Evolutionary conservation across 23 red algal species (phyloP), one percentile per base, ranked within the genome.

Genomic region (Gracilaria caudata): DNA sequence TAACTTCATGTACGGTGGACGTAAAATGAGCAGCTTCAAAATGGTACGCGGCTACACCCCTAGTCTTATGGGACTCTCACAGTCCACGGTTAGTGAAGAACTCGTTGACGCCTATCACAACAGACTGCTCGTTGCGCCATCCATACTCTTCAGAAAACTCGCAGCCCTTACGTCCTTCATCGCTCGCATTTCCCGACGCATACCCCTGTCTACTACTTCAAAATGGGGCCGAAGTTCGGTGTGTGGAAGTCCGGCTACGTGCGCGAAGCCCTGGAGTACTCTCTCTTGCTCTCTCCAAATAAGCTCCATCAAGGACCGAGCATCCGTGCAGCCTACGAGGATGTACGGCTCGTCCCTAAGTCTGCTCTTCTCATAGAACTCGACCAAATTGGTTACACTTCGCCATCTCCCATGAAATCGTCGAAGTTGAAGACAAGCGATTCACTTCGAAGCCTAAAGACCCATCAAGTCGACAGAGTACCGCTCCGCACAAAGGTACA

Each of bases 321-420:
- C 0, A 86, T 86, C 39, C 66, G 63, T 21, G 59, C 81, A 28
- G 60, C 81, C 38, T 86, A 86, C 34, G 81, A 86, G 35, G 47
- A 86, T 86, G 63, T 86, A 33, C 59, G 63, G n/a, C 16, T 23
- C 26, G 81, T 63, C 16, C 81, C 81, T 43, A 49, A 53, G 32
- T 86, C 61, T 72, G 14, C 59, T 20, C 47, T 86, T 25, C 0
- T 68, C 13, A 13, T 47, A 25, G 61, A 86, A 26, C 64, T 86
- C 29, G 63, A 71, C 43, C 59, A 64, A 64, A 64, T 64, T 7
- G 20, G 58, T 13, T n/a, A 28, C 7, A 5, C 6, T 5, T 64
- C 7, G 9, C 58, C 58, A 30, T n/a, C n/a, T 64, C 58, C n/a
- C n/a, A 64, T 28, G 8, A 7, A 28, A 30, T 64, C 8, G 20